These are phyloP conservation scores for Solanum virginianum DNA, from an alignment of 257 asterid species.

Conservation along the genomic window DNA sequence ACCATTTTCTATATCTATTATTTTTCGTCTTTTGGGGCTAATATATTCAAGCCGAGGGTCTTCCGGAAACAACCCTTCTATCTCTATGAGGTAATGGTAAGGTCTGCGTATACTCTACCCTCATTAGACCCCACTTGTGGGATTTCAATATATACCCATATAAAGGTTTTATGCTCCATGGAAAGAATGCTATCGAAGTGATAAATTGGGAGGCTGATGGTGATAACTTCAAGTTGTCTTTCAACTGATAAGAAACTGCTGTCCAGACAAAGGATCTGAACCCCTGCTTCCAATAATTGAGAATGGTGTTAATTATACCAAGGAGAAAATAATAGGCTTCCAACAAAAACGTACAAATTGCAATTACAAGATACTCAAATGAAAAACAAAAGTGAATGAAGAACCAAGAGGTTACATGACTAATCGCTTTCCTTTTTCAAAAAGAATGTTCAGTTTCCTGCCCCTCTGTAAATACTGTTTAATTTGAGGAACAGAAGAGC, in stretches of 20 bases:
- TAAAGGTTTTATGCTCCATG: conserved; percentile 93
- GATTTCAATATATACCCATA: conserved; percentile 50
- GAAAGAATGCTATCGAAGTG: conserved; percentile 78
- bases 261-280: conserved; percentile 98
- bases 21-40: no score
- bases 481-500: background rate
- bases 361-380: background rate
- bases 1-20: background rate
- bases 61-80: no score
- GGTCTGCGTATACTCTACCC: no score
- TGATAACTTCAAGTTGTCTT: conserved; percentile 75
- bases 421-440: background rate
- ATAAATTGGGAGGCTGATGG: conserved; percentile 95
- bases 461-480: background rate
- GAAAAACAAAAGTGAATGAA: background rate
- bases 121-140: no score
- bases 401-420: background rate
- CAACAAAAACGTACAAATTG: background rate
- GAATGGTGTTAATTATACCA: background rate
- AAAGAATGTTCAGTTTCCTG: background rate
- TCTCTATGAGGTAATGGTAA: no score
- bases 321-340: background rate
- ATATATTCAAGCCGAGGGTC: no score
- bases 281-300: conserved; percentile 48
- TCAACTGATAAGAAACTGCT: conserved; percentile 86